These are phyloP conservation scores for Ambrosiella xylebori DNA, from an alignment of 2,329 filamentous ascomycete genomes.

Conservation along the genomic window DNA sequence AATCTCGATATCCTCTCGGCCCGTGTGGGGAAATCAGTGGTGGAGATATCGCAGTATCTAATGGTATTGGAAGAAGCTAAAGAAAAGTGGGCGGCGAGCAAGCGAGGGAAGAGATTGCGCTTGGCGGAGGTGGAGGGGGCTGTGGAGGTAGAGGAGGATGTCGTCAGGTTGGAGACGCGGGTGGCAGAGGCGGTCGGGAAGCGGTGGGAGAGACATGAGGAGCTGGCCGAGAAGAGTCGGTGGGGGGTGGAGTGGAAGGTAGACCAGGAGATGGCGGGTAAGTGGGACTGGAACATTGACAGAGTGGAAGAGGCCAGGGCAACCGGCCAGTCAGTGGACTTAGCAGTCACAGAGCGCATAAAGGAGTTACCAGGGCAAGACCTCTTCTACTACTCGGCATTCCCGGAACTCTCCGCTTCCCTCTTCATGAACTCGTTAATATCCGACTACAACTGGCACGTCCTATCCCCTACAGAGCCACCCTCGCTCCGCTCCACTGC, in stretches of 20 bases:
- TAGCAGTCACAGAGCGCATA: conserved; percentile 14
- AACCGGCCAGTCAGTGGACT: neutral
- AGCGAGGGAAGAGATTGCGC: conserved; percentile 49
- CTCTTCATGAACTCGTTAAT: conserved; percentile 60
- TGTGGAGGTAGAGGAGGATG: conserved; percentile 49
- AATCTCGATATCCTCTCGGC: conserved; percentile 44
- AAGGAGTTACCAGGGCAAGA: conserved; percentile 29
- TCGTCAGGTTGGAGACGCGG: conserved; percentile 47
- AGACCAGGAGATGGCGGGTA: conserved; percentile 23
- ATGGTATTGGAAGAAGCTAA: conserved; percentile 32
- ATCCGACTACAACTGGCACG: conserved; percentile 50
- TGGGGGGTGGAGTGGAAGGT: conserved; percentile 55
- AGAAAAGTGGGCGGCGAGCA: conserved; percentile 53
- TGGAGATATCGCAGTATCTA: conserved; percentile 59
- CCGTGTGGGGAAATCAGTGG: conserved; percentile 50
- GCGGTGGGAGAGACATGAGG: conserved; percentile 47
- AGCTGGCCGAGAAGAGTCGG: conserved; percentile 37
- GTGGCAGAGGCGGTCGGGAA: conserved; percentile 49
- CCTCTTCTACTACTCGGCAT: conserved; percentile 41
- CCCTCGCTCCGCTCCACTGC: conserved; percentile 61
- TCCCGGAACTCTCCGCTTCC: conserved; percentile 45
- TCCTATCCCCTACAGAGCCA: conserved; percentile 34
- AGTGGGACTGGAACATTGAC: conserved; percentile 14
- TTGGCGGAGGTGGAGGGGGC: conserved; percentile 36
- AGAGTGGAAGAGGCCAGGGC: neutral